phyloP scores from a whole-genome alignment of 2,329 filamentous ascomycete species.

The Colletotrichum echinochloae region DNA sequence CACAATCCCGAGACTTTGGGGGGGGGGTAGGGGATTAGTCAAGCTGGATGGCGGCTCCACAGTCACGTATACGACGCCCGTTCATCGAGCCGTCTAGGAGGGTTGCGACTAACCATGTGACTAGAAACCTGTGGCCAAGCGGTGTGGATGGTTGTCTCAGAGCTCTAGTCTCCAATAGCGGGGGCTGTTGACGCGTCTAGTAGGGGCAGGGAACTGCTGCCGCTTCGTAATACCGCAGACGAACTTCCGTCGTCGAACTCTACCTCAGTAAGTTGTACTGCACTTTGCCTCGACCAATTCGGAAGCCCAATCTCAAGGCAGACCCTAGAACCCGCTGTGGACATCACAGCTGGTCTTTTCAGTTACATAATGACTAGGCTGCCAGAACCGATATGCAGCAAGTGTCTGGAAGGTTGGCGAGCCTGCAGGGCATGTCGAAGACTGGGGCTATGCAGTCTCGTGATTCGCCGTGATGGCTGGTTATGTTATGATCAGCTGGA shows the following conservation, averaged over 20 bases:
- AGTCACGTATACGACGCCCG: conserved; percentile 34
- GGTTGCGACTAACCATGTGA: conserved; percentile 41
- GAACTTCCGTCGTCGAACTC: neutral
- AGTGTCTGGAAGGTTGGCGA: conserved; percentile 9
- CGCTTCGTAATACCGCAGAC: conserved; percentile 30
- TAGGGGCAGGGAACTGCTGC: conserved; percentile 9
- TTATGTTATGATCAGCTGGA: conserved; percentile 37
- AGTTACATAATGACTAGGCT: neutral
- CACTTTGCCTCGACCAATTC: neutral
- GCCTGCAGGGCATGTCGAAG: neutral
- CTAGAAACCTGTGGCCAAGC: conserved; percentile 30
- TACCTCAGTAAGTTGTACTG: neutral
- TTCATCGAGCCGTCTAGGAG: conserved; percentile 18
- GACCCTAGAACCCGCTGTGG: neutral
- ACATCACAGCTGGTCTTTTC: conserved; percentile 13
- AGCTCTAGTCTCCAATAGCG: conserved; percentile 12
- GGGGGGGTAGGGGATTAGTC: conserved; percentile 12
- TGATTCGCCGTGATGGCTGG: conserved; percentile 29
- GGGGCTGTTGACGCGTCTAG: conserved; percentile 18
- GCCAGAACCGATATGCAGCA: neutral
- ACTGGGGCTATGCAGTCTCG: neutral
- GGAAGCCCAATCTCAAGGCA: neutral
- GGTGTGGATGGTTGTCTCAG: conserved; percentile 41
- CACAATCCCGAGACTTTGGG: conserved; percentile 29
- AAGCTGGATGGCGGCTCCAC: conserved; percentile 22